Conservation (phyloP, 495 filamentous ascomycete species). For the Penicillium cinerascens region DNA sequence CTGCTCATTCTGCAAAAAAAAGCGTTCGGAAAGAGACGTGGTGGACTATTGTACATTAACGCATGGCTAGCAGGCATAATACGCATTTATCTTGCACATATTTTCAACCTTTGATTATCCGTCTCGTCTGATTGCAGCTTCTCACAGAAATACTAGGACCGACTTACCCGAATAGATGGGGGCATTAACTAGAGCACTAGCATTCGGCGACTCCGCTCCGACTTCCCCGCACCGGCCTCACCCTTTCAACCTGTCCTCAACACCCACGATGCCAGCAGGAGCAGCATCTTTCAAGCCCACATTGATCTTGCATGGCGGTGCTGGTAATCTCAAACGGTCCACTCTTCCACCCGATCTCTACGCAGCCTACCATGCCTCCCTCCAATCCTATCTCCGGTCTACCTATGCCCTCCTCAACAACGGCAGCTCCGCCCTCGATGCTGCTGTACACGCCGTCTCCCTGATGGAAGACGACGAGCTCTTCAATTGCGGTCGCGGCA, state of each 20-base stretch:
- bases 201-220: constrained; percentile 1
- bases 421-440: constrained; percentile 59
- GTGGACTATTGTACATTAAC: constrained; percentile 41
- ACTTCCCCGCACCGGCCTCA: constrained; percentile 7
- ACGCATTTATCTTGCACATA: constrained; percentile 22
- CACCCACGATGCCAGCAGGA: constrained; percentile 8
- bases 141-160: background rate
- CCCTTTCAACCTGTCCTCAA: background rate
- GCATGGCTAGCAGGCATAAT: constrained; percentile 40
- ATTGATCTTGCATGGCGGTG: constrained; percentile 85
- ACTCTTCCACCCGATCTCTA: constrained; percentile 63
- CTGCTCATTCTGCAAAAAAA: constrained; percentile 23
- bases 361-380: constrained; percentile 54
- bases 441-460: constrained; percentile 71
- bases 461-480: constrained; percentile 77
- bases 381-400: constrained; percentile 58
- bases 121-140: background rate
- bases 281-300: constrained; percentile 51
- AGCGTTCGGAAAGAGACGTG: constrained; percentile 19
- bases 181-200: background rate
- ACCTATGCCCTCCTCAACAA: constrained; percentile 40
- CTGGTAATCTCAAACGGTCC: constrained; percentile 70
- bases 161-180: background rate
- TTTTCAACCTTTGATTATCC: background rate
- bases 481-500: constrained; percentile 83